Percentiles rank a stretch among this genome's conserved stretches.
Conservation (phyloP, 148 eudicot species). For the Agrostemma githago region DNA sequence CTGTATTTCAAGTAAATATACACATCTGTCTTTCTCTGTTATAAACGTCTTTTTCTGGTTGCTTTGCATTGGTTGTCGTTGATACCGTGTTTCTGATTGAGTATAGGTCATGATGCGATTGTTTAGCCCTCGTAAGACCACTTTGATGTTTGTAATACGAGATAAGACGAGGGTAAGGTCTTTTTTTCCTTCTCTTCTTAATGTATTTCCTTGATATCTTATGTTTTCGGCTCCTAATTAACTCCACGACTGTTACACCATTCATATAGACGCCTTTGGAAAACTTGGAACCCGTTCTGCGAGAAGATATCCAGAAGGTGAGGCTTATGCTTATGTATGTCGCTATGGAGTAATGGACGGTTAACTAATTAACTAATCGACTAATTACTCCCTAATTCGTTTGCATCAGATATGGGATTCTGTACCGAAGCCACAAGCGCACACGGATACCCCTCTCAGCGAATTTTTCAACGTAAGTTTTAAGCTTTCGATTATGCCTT, state of each 20-base stretch:
- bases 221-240: not conserved
- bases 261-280: constrained; percentile 79
- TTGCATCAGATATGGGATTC: constrained; percentile 83
- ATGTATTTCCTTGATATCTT: not conserved
- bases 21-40: not conserved
- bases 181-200: constrained; percentile 12
- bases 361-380: not conserved
- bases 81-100: not conserved
- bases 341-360: constrained; percentile 8
- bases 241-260: not conserved
- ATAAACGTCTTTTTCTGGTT: not conserved
- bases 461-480: constrained; percentile 92
- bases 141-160: constrained; percentile 97
- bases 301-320: constrained; percentile 98
- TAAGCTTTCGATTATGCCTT: not conserved
- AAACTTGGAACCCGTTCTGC: constrained; percentile 85
- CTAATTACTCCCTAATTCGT: not conserved
- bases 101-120: constrained; percentile 97
- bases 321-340: constrained; percentile 18
- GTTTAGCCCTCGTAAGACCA: constrained; percentile 98
- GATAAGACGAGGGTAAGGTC: constrained; percentile 87
- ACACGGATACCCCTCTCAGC: constrained; percentile 79
- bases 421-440: constrained; percentile 95
- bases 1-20: constrained; percentile 89
- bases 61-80: not conserved